Evolutionary conservation across 2,329 filamentous ascomycete species (phyloP).

Genomic region (Eutypa lata): DNA sequence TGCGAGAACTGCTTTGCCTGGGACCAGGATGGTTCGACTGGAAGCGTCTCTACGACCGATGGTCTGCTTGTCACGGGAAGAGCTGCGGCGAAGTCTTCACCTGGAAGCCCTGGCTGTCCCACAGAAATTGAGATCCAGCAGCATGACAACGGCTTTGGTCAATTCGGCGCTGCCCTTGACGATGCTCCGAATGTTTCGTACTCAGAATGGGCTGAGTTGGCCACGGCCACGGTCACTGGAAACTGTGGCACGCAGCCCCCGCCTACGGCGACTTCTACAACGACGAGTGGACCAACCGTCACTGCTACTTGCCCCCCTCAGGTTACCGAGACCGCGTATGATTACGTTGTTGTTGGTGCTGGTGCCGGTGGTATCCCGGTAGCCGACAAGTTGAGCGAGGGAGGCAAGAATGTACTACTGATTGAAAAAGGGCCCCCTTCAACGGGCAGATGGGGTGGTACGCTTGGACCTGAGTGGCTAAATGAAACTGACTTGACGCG

Average conservation of each 20-base stretch:
- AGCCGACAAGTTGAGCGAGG: slow-evolving; percentile 60
- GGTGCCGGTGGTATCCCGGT: slow-evolving; percentile 59
- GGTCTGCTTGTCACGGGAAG: slow-evolving; percentile 51
- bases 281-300: slow-evolving; percentile 18
- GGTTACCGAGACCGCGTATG: slow-evolving; percentile 42
- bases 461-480: slow-evolving; percentile 52
- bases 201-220: slow-evolving; percentile 39
- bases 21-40: slow-evolving; percentile 46
- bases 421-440: slow-evolving; percentile 60
- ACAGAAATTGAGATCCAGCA: slow-evolving; percentile 45
- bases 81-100: slow-evolving; percentile 45
- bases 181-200: slow-evolving; percentile 35
- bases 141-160: slow-evolving; percentile 51
- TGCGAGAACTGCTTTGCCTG: slow-evolving; percentile 58
- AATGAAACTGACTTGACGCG: slow-evolving; percentile 61
- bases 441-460: slow-evolving; percentile 61
- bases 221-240: slow-evolving; percentile 36
- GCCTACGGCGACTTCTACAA: slow-evolving; percentile 11
- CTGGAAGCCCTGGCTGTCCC: slow-evolving; percentile 38
- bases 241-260: slow-evolving; percentile 26
- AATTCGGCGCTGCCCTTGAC: slow-evolving; percentile 43
- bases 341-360: slow-evolving; percentile 60
- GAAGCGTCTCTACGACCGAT: slow-evolving; percentile 40
- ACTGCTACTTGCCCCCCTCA: slow-evolving; percentile 16
- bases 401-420: slow-evolving; percentile 63